Evolutionary conservation across 345 rosid species (phyloP).

Genomic region (Eucalyptus dawsonii): DNA sequence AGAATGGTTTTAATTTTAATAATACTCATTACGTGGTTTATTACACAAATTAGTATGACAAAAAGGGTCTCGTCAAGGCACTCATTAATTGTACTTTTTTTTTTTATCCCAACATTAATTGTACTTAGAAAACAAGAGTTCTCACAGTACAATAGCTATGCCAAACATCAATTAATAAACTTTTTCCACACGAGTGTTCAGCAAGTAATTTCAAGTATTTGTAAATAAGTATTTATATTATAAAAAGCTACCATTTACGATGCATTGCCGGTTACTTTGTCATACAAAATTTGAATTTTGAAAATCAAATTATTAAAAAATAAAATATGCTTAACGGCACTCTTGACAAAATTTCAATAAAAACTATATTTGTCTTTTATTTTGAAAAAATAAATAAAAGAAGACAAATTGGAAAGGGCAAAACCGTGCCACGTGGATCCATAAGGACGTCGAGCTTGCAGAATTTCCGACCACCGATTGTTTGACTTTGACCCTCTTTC

Average conservation of each 20-base stretch:
- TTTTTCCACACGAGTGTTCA: not conserved
- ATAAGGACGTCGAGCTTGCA: not conserved
- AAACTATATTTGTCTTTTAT: not conserved
- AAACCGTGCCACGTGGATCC: not conserved
- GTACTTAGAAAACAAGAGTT: not conserved
- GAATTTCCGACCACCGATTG: not conserved
- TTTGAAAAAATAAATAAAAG: not conserved
- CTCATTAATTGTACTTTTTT: not conserved
- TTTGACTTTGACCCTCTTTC: not conserved
- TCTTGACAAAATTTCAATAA: not conserved
- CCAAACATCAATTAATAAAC: not conserved
- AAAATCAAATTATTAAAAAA: not conserved
- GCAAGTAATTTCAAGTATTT: not conserved
- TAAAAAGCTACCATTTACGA: not conserved
- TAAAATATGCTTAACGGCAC: not conserved
- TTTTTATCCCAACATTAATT: not conserved
- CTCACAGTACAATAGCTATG: not conserved
- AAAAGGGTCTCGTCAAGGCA: not conserved
- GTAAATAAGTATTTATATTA: not conserved
- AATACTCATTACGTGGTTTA: not conserved
- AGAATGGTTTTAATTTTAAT: not conserved
- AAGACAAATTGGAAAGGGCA: not conserved
- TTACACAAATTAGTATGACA: not conserved
- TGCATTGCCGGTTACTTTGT: not conserved
- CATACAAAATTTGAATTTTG: not conserved